Percentiles rank a stretch among this genome's conserved stretches.
These are phyloP conservation scores for Alternaria longipes DNA, from an alignment of 2,329 filamentous ascomycete genomes.

Conservation along the genomic window DNA sequence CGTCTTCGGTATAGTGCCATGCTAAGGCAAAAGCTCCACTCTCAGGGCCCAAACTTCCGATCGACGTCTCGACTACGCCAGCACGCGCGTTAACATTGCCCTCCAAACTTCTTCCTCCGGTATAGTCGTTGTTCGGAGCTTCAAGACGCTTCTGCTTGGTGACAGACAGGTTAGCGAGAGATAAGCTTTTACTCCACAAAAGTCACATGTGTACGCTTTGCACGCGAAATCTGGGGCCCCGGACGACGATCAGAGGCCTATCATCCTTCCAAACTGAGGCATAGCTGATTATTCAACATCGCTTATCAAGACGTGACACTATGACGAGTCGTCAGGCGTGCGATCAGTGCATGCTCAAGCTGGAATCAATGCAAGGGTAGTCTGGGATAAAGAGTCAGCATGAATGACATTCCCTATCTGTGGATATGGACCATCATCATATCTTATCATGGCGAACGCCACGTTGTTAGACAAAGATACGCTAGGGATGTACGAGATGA, in stretches of 20 bases:
- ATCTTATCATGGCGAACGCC: background rate
- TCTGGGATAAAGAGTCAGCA: background rate
- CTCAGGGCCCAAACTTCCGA: background rate
- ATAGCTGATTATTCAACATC: background rate
- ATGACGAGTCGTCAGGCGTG: background rate
- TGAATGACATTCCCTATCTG: background rate
- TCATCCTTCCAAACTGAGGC: background rate
- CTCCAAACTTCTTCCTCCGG: background rate
- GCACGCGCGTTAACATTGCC: background rate
- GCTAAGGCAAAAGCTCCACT: background rate
- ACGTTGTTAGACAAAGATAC: background rate
- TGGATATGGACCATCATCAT: no score
- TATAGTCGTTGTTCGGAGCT: background rate
- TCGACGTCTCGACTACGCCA: background rate
- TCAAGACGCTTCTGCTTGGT: background rate
- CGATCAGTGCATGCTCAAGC: background rate
- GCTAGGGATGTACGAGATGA: background rate
- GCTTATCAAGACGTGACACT: background rate
- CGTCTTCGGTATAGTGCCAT: background rate
- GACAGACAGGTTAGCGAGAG: background rate
- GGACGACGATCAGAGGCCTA: background rate
- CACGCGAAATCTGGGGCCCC: constrained; percentile 3
- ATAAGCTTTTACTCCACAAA: background rate
- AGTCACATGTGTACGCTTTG: background rate
- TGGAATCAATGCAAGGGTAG: background rate